Percentiles rank a stretch among this genome's conserved stretches.
Conservation (phyloP, 2,329 filamentous ascomycete species). For the Diaporthe citrichinensis region DNA sequence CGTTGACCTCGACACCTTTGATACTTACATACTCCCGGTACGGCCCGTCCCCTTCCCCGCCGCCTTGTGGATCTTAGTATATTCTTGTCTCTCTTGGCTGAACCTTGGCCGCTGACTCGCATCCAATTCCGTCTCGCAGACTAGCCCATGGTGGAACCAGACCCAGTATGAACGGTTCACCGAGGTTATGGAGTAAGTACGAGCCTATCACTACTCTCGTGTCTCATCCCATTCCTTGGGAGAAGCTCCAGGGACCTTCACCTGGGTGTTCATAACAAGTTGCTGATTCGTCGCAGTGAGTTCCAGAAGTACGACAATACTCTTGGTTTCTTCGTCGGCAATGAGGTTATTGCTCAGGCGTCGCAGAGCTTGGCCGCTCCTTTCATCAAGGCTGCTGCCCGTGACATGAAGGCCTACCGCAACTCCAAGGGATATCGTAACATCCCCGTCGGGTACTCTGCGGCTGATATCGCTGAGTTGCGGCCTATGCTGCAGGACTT, state of each 20-base stretch:
- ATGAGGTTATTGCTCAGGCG: conserved; percentile 82
- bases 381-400: conserved; percentile 85
- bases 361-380: conserved; percentile 77
- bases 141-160: conserved; percentile 76
- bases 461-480: conserved; percentile 83
- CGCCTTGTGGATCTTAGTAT: conserved; percentile 45
- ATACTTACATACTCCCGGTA: conserved; percentile 76
- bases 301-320: conserved; percentile 85
- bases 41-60: conserved; percentile 20
- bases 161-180: conserved; percentile 78
- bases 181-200: conserved; percentile 74
- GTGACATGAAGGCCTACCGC: conserved; percentile 87
- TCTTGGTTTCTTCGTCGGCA: conserved; percentile 88
- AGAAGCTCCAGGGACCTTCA: not conserved
- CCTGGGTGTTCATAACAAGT: not conserved
- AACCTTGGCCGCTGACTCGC: conserved; percentile 38
- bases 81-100: conserved; percentile 15
- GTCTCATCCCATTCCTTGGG: not conserved
- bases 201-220: not conserved
- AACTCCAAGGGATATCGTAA: conserved; percentile 81
- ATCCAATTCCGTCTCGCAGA: conserved; percentile 19
- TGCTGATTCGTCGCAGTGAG: conserved; percentile 50
- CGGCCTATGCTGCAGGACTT: conserved; percentile 77
- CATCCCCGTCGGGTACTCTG: conserved; percentile 89
- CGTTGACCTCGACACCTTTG: conserved; percentile 85